Conservation (phyloP, 495 filamentous ascomycete genomes). For the Evernia prunastri region DNA sequence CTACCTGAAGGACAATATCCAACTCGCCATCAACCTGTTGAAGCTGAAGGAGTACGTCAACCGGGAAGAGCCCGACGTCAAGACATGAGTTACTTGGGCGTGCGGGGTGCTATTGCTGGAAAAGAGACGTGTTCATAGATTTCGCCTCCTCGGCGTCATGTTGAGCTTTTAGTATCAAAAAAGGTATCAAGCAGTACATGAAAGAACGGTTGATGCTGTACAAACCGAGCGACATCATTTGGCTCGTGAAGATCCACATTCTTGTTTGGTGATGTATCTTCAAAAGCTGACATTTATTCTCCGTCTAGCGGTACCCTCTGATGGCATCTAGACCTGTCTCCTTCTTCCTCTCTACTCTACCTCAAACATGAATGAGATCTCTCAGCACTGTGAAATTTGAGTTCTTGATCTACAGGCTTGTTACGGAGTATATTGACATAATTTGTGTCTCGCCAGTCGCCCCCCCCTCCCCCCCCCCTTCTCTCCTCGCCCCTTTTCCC, state of each 20-base stretch:
- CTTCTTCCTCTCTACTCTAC: too few relatives aligned
- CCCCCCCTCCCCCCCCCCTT: too few relatives aligned
- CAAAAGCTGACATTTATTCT: neutral
- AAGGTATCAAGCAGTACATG: neutral
- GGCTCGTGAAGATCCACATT: neutral
- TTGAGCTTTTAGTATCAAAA: neutral
- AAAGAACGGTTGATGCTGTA: neutral
- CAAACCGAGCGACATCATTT: neutral
- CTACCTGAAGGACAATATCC: conserved; percentile 86
- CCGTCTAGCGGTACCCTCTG: too few relatives aligned
- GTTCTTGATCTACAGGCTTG: too few relatives aligned
- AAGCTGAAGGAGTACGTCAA: conserved; percentile 87
- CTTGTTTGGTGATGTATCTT: neutral
- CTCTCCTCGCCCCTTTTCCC: too few relatives aligned
- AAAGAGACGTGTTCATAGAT: neutral
- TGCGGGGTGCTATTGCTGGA: neutral
- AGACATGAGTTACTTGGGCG: neutral
- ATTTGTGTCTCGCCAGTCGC: too few relatives aligned
- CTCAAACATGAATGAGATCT: neutral
- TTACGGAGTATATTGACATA: too few relatives aligned
- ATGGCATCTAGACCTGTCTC: too few relatives aligned
- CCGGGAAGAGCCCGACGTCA: conserved; percentile 76
- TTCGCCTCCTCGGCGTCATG: neutral
- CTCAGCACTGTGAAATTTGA: too few relatives aligned
- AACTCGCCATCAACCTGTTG: conserved; percentile 72